Base-by-base conservation (phyloP, 768 basidiomycete genomes). In the Hypholoma sublateritium region DNA sequence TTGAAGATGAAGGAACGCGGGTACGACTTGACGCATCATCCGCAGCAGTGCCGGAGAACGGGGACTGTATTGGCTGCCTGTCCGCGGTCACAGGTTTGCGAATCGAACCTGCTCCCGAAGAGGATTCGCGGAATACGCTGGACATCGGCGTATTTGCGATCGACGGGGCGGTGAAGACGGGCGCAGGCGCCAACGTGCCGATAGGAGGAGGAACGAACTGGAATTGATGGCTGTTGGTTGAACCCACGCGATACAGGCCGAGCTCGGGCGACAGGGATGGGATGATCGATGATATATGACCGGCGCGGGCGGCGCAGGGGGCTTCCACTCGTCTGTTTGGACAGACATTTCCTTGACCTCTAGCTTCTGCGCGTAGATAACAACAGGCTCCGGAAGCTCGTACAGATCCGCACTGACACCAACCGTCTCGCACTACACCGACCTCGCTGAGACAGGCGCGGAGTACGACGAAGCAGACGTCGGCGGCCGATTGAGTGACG, bases 311-410 rank as follows among this genome's bases (percentile, higher is more conserved):
- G 74, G 69, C 1, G 74, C 67, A 9, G 79, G 75, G 9, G 83
- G 83, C 11, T 67, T 72, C 87, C 86, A 88, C 49, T 80, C 79
- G 59, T 93, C 91, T 1, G 91, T 93, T 74, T 93, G 91, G 28
- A 86, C 84, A 1, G 85, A 88, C 58, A 84, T 89, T 63, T 93
- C 91, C 66, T 77, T 85, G 28, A 82, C 71, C 62, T 89, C 85
- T 0, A 84, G 82, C 67, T 85, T 88, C 9, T 82, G 82, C 17
- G 69, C 70, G n/a, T 7, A 24, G 16, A 45, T 45, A 21, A 74
- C 56, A 24, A 77, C 64, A 28, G 73, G 75, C 36, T 72, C 70
- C 3, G 75, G 76, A 24, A 72, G 71, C 25, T 67, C 66, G 48
- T 69, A 71, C 58, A 76, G 67, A 62, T 76, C 70, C 8, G 75